Evolutionary conservation across 1,139 yeast species (phyloP).

Genomic region (Yamadazyma songkhlaensis): DNA sequence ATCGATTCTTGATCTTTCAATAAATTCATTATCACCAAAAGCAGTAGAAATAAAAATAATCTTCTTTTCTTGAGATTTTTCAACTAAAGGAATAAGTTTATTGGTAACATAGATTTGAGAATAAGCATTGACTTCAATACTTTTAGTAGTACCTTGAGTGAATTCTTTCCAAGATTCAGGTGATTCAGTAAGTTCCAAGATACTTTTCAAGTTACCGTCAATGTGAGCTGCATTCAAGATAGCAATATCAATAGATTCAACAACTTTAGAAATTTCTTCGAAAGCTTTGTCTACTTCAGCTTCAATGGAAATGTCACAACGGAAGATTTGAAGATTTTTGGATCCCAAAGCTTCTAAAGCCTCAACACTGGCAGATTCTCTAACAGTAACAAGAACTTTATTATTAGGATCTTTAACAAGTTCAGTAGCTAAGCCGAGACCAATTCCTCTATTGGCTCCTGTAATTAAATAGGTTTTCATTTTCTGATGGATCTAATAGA

Average conservation of each 20-base stretch:
- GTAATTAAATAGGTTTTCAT: slow-evolving; percentile 8
- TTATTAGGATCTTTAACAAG: slow-evolving; percentile 14
- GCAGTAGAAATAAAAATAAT: slow-evolving; percentile 18
- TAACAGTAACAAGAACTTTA: slow-evolving; percentile 17
- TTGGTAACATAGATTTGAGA: slow-evolving; percentile 22
- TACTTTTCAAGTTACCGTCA: neutral
- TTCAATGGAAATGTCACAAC: neutral
- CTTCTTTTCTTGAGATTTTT: slow-evolving; percentile 18
- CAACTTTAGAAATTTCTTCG: slow-evolving; percentile 9
- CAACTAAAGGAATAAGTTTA: slow-evolving; percentile 22
- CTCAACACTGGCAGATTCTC: slow-evolving; percentile 2
- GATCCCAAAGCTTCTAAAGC: neutral
- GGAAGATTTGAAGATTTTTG: slow-evolving; percentile 2
- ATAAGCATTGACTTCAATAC: slow-evolving; percentile 17
- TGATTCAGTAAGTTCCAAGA: neutral
- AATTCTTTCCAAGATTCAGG: neutral
- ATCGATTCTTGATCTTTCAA: neutral
- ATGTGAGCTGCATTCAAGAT: slow-evolving; percentile 14
- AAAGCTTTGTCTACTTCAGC: slow-evolving; percentile 7
- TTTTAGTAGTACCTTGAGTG: slow-evolving; percentile 14
- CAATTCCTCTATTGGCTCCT: slow-evolving; percentile 8
- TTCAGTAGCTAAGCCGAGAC: slow-evolving; percentile 10
- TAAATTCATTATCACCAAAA: neutral
- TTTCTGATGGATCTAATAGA: too few relatives aligned
- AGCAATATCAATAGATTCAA: slow-evolving; percentile 13